These are phyloP conservation scores for Lobosporangium transversale DNA, from an alignment of 192 early-diverging fungal species.

Conservation along the genomic window DNA sequence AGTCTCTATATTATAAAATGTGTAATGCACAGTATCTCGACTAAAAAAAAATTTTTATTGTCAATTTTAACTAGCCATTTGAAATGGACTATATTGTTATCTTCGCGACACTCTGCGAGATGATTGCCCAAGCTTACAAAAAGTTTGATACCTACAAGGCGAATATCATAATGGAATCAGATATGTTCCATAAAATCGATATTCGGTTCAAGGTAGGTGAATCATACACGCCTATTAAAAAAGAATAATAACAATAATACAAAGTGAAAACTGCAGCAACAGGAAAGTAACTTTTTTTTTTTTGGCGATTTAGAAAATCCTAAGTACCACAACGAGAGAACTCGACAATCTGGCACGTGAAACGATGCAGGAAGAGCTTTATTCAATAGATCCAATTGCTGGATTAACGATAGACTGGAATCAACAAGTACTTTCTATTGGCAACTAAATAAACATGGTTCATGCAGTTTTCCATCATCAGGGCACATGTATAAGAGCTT, in stretches of 20 bases:
- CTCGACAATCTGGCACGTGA: constrained; percentile 18
- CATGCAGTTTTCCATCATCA: background rate
- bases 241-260: background rate
- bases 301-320: constrained; percentile 17
- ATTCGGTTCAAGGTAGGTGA: constrained; percentile 27
- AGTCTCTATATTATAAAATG: too few relatives aligned
- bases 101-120: constrained; percentile 30
- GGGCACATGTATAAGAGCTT: background rate
- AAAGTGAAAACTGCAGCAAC: background rate
- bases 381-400: constrained; percentile 14
- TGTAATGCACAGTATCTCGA: too few relatives aligned
- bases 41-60: background rate
- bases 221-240: background rate
- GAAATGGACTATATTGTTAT: constrained; percentile 35
- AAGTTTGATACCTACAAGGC: constrained; percentile 21
- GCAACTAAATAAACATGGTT: background rate
- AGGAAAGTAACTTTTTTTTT: background rate
- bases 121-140: constrained; percentile 29
- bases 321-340: constrained; percentile 1
- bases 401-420: constrained; percentile 8
- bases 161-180: constrained; percentile 3
- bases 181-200: constrained; percentile 30
- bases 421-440: constrained; percentile 7
- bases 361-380: constrained; percentile 19
- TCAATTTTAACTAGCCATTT: constrained; percentile 26